Evolutionary conservation across 2,329 filamentous ascomycete genomes (phyloP).

Genomic region (Neodidymelliopsis sp.): DNA sequence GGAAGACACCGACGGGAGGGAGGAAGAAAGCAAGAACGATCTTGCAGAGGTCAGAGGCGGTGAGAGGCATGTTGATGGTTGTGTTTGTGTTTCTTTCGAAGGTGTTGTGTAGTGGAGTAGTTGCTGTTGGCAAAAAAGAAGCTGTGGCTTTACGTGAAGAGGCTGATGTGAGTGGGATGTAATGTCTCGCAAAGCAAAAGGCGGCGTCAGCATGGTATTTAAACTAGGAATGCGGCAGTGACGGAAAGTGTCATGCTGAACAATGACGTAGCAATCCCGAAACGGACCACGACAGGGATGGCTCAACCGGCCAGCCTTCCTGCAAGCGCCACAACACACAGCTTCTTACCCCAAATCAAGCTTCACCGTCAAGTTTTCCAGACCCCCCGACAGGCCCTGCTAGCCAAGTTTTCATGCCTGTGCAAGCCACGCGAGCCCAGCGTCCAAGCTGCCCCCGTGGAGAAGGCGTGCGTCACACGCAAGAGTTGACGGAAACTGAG

Average conservation of each 20-base stretch:
- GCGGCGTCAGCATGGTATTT: conserved; percentile 32
- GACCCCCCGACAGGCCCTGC: neutral
- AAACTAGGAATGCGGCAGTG: conserved; percentile 30
- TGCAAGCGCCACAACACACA: conserved; percentile 14
- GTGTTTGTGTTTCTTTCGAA: conserved; percentile 13
- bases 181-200: conserved; percentile 15
- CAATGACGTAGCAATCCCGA: conserved; percentile 24
- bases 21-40: conserved; percentile 89
- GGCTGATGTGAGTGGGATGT: conserved; percentile 4
- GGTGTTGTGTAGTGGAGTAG: neutral
- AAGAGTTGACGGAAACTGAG: neutral
- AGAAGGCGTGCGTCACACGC: conserved; percentile 8
- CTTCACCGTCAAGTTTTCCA: neutral
- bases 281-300: neutral
- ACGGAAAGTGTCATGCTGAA: conserved; percentile 18
- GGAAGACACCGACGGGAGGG: conserved; percentile 90
- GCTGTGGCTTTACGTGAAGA: conserved; percentile 4
- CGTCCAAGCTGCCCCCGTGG: conserved; percentile 3
- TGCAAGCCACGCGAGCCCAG: conserved; percentile 5
- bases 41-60: conserved; percentile 77
- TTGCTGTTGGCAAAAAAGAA: conserved; percentile 4
- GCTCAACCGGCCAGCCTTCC: neutral
- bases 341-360: conserved; percentile 6
- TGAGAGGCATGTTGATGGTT: conserved; percentile 64
- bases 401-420: conserved; percentile 5